Evolutionary conservation across 352 stramenopile genomes (phyloP), one percentile per base, ranked within the genome.

Genomic region (Phytopythium mirpurense): DNA sequence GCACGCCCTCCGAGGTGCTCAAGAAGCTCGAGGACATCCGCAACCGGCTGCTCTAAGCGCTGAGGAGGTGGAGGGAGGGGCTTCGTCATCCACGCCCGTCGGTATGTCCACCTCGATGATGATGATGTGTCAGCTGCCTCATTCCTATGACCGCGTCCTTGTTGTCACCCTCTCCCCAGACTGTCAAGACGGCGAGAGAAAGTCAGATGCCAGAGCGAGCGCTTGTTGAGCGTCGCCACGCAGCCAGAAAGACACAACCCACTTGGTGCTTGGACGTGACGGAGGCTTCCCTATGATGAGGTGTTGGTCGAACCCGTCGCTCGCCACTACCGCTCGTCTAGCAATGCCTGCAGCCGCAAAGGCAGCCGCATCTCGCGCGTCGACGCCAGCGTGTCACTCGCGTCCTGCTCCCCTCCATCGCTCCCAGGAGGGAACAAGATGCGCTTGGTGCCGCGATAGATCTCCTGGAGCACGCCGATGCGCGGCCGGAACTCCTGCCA

Each of bases 21-120:
- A 99, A 99, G 66, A 99, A 99, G 71, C 83, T 99, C 19, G 96
- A 99, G 70, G 96, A 99, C 62, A 97, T 98, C 62, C 84, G 93
- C 62, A 98, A 99, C 72, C 78, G 91, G 41, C 68, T 99, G 23
- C 63, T 99, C 34, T 99, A 98, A 67, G 31, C 21, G 32, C 36
- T 18, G 2, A 7, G 34, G 5, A 12, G 10, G 29, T 29, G 7
- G n/a, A n/a, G n/a, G n/a, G n/a, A n/a, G n/a, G n/a, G n/a, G n/a
- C n/a, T n/a, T n/a, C n/a, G n/a, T n/a, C n/a, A n/a, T n/a, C n/a
- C n/a, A n/a, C n/a, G n/a, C n/a, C n/a, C 7, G 24, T 7, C 15
- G 31, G 24, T 44, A 21, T 35, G 19, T 37, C 15, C 16, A 24
- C 18, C n/a, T 32, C 29, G 5, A 32, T 9, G 29, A 10, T 32